phyloP scores from a whole-genome alignment of 2,329 filamentous ascomycete genomes.

The Zopfia rhizophila region DNA sequence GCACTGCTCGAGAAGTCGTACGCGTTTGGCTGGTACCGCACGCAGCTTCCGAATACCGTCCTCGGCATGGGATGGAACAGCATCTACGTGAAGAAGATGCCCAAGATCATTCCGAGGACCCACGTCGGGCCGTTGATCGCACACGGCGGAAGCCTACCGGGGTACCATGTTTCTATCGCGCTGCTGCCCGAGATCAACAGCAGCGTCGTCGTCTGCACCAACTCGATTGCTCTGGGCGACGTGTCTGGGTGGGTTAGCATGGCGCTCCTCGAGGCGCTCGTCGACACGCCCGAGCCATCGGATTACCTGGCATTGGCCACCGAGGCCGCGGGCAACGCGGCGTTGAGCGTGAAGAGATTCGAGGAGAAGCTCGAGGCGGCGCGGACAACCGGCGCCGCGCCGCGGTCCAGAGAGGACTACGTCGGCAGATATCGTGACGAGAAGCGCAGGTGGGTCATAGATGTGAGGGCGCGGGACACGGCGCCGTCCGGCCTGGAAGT shows the following conservation, averaged over 20 bases:
- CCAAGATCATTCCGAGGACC: not conserved
- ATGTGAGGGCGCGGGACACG: too few relatives aligned
- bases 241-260: not conserved
- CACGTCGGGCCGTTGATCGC: not conserved
- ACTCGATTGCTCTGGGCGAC: not conserved
- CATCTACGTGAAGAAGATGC: not conserved
- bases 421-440: not conserved
- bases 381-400: not conserved
- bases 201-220: not conserved
- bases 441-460: not conserved
- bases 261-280: not conserved
- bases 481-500: too few relatives aligned
- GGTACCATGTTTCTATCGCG: not conserved
- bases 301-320: not conserved
- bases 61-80: not conserved
- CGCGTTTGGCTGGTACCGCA: not conserved
- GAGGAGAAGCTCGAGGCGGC: not conserved
- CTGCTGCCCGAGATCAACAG: not conserved
- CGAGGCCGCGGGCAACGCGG: not conserved
- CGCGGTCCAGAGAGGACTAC: not conserved
- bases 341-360: not conserved
- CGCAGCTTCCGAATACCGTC: not conserved
- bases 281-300: not conserved
- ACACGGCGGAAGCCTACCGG: not conserved
- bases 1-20: not conserved